A percentile compares a stretch with the other conserved stretches of the same genome.
phyloP scores from a whole-genome alignment of 106 monocot genomes.

The Hemerocallis citrina region DNA sequence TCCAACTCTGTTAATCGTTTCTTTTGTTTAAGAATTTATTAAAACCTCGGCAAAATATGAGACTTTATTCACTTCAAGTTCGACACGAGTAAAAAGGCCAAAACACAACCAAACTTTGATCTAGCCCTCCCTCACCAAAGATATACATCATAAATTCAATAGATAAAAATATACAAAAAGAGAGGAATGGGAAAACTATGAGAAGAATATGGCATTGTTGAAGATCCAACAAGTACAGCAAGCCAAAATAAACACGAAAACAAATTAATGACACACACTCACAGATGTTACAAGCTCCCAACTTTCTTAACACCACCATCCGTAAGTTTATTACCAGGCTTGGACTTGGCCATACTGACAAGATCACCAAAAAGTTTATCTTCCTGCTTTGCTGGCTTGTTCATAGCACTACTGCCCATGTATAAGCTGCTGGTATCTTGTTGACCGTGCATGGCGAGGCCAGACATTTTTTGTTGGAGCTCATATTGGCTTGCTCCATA shows the following conservation, averaged over 20 bases:
- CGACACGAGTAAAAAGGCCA: too few species aligned
- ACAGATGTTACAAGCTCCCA: slow-evolving; percentile 17
- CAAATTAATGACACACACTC: neutral
- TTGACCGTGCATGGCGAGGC: slow-evolving; percentile 60
- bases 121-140: neutral
- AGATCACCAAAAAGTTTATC: slow-evolving; percentile 80
- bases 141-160: slow-evolving; percentile 7
- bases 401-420: neutral
- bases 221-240: neutral
- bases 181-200: too few species aligned
- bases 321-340: slow-evolving; percentile 31
- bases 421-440: slow-evolving; percentile 14
- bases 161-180: slow-evolving; percentile 5
- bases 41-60: too few species aligned
- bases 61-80: too few species aligned
- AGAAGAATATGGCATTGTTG: slow-evolving; percentile 6
- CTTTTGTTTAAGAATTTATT: too few species aligned
- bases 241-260: slow-evolving; percentile 6
- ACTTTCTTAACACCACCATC: slow-evolving; percentile 17
- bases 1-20: too few species aligned
- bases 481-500: slow-evolving; percentile 22
- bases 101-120: too few species aligned
- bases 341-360: slow-evolving; percentile 57
- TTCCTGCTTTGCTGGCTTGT: slow-evolving; percentile 44
- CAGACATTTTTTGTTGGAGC: slow-evolving; percentile 62